A percentile compares a stretch with the other conserved stretches of the same genome.
Evolutionary conservation across 352 stramenopile genomes (phyloP).

Genomic region (Aphanomyces invadans): DNA sequence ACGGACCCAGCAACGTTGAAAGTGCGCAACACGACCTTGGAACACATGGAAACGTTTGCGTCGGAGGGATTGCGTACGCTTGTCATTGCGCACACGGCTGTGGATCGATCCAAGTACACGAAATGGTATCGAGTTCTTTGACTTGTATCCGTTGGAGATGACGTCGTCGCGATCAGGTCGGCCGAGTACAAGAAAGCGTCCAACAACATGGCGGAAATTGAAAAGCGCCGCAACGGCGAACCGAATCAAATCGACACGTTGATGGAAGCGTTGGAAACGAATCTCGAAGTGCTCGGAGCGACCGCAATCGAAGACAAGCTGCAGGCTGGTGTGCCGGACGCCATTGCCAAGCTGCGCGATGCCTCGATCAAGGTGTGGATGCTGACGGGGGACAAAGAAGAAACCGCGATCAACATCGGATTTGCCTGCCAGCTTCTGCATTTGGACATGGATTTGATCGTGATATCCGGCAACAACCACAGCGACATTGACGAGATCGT

Average conservation of each 20-base stretch:
- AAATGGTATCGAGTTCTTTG: constrained; percentile 36
- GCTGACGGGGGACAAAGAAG: constrained; percentile 92
- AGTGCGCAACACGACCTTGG: constrained; percentile 56
- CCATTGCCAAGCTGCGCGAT: constrained; percentile 86
- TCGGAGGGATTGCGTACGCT: constrained; percentile 86
- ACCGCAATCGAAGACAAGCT: constrained; percentile 94
- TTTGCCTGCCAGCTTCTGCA: constrained; percentile 87
- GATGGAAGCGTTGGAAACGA: constrained; percentile 83
- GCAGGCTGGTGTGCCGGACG: constrained; percentile 86
- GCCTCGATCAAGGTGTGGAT: constrained; percentile 94
- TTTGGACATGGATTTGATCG: constrained; percentile 86
- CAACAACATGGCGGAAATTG: constrained; percentile 83
- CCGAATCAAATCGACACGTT: constrained; percentile 70
- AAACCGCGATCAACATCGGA: constrained; percentile 95
- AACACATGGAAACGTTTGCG: constrained; percentile 85
- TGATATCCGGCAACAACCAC: constrained; percentile 75
- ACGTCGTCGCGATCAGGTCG: not conserved
- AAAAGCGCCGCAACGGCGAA: constrained; percentile 59
- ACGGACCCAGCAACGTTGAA: constrained; percentile 38
- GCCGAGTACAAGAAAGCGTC: constrained; percentile 59
- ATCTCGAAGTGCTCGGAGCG: constrained; percentile 81
- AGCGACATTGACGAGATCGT: constrained; percentile 54
- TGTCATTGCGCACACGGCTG: constrained; percentile 59
- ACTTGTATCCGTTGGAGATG: not conserved
- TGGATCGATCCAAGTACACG: constrained; percentile 55